Base-by-base conservation (phyloP, 2,329 filamentous ascomycete species). In the Cladosporium sphaerospermum region DNA sequence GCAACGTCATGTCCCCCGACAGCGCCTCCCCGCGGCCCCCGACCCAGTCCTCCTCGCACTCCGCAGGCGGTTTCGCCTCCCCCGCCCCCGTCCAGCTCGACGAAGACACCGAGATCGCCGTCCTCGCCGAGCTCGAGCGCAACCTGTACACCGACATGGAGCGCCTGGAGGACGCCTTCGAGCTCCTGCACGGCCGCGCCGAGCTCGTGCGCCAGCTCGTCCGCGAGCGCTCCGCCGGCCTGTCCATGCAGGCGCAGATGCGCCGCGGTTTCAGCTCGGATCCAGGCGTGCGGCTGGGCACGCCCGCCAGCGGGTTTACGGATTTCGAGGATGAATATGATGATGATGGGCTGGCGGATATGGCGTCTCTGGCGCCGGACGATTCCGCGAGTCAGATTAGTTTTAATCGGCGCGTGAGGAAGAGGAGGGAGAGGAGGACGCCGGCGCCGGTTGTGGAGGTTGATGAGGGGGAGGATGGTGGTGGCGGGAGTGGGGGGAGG, bases 71-170 rank as follows among this genome's bases (percentile, higher is more conserved):
- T 32, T 67, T 63, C 31, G 53, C 69, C 52, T 69, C 69, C 31
- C 71, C 69, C 18, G 69, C 83, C 0, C 85, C 84, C 2, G 91
- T 97, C 3, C 91, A 90, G 3, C 82, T 95, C 54, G 92, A 96
- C 66, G 92, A 97, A 69, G 92, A 97, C 64, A 89, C 88, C 51
- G 92, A 96, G 68, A 91, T 96, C 63, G 88, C 88, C 0, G 87
- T 88, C 1, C 78, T 96, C 5, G 89, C 89, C 7, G 92, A 96
- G 71, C 84, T 96, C 37, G 92, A 97, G 71, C 83, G 90, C 6
- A 89, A 96, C 64, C 95, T 97, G 54, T 96, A 92, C 71, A 79
- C 83, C 33, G 89, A 91, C 57, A 97, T 97, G 92, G 92, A 97
- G 71, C 84, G 84, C 0, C 79, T 97, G 19, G 92, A 97, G 70